Evolutionary conservation across 352 stramenopile species (phyloP).

Genomic region (Vaucheria bursata): DNA sequence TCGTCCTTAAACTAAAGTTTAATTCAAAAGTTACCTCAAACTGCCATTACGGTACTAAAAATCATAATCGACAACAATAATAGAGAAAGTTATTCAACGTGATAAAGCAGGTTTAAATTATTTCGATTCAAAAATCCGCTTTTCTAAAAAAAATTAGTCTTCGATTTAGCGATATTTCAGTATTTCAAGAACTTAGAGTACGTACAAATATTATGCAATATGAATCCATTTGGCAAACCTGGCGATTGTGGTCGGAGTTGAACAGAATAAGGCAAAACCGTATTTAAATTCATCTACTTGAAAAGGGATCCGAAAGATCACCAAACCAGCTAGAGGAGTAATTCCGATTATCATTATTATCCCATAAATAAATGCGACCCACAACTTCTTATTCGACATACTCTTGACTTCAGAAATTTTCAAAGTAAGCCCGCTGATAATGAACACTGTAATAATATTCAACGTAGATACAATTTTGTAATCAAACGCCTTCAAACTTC

Average conservation of each 20-base stretch:
- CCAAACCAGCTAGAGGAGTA: slow-evolving; percentile 48
- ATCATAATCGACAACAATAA: no score
- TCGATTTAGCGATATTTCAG: no score
- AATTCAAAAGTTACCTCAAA: no score
- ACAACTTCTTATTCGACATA: slow-evolving; percentile 24
- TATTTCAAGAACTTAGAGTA: no score
- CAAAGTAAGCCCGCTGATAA: slow-evolving; percentile 42
- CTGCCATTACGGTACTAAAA: no score
- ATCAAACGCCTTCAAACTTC: neutral
- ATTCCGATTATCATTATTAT: slow-evolving; percentile 49
- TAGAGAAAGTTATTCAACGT: no score
- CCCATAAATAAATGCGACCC: slow-evolving; percentile 34
- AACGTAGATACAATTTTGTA: slow-evolving; percentile 17
- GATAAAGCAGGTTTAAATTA: no score
- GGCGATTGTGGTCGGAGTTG: slow-evolving; percentile 50
- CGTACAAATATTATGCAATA: no score
- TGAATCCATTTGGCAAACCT: no score
- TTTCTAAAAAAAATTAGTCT: no score
- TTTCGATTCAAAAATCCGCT: no score
- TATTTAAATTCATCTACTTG: slow-evolving; percentile 47
- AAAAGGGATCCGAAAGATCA: slow-evolving; percentile 44
- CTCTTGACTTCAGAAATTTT: slow-evolving; percentile 42
- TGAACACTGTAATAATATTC: slow-evolving; percentile 43
- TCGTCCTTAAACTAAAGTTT: no score
- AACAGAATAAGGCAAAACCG: slow-evolving; percentile 51